These are phyloP conservation scores for Tricholoma furcatifolium DNA, from an alignment of 768 basidiomycete species.

Conservation along the genomic window DNA sequence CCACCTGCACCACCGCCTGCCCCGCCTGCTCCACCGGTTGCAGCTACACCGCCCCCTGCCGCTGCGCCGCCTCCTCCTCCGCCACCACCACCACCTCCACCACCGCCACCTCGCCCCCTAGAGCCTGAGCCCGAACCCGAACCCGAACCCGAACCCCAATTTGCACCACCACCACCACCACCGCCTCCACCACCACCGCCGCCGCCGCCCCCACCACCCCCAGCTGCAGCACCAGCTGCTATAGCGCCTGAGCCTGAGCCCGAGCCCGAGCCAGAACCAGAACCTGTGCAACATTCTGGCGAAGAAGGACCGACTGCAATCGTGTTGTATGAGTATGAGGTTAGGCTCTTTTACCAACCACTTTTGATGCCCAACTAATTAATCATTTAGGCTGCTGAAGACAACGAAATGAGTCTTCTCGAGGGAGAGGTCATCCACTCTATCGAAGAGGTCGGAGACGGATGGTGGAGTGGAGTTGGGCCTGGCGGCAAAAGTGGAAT, in stretches of 20 bases:
- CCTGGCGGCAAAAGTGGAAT: slow-evolving; percentile 72
- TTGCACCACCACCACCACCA: slow-evolving; percentile 13
- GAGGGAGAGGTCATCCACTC: slow-evolving; percentile 84
- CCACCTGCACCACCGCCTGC: slow-evolving; percentile 39
- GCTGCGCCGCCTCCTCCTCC: slow-evolving; percentile 18
- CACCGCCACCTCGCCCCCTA: neutral
- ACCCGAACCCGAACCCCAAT: slow-evolving; percentile 25
- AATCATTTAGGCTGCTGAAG: slow-evolving; percentile 64
- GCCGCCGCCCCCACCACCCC: neutral
- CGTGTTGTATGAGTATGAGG: slow-evolving; percentile 83
- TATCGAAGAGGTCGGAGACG: slow-evolving; percentile 82
- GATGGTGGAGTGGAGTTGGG: slow-evolving; percentile 89
- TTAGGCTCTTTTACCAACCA: slow-evolving; percentile 14
- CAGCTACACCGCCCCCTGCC: slow-evolving; percentile 40
- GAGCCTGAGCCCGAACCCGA: slow-evolving; percentile 38
- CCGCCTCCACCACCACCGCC: neutral
- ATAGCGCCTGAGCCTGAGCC: neutral
- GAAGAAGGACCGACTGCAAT: slow-evolving; percentile 60
- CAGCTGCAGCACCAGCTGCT: neutral
- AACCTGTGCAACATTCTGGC: slow-evolving; percentile 27
- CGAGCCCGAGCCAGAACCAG: slow-evolving; percentile 3
- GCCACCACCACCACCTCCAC: neutral
- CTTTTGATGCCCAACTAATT: neutral
- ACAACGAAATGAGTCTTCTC: slow-evolving; percentile 77
- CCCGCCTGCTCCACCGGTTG: slow-evolving; percentile 26